Percentiles rank a stretch among this genome's conserved stretches.
Evolutionary conservation across 2,329 filamentous ascomycete species (phyloP).

Genomic region (Fusarium sacchari): DNA sequence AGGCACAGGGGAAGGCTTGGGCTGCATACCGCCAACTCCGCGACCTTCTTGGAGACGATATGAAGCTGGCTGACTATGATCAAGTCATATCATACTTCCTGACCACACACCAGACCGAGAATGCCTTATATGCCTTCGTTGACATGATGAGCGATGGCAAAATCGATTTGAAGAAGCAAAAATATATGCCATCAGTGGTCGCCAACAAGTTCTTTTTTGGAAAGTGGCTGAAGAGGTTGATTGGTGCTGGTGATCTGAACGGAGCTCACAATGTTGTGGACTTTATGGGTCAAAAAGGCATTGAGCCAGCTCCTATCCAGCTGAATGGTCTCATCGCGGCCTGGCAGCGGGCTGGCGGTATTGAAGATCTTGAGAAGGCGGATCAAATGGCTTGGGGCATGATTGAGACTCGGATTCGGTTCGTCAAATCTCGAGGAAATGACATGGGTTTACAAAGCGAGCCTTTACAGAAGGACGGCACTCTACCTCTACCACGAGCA

Average conservation of each 20-base stretch:
- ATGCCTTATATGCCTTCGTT: constrained; percentile 80
- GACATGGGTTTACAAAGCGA: not conserved
- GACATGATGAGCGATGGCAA: constrained; percentile 83
- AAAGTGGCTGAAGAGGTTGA: constrained; percentile 87
- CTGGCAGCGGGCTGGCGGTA: constrained; percentile 73
- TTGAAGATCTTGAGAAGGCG: constrained; percentile 66
- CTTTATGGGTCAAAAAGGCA: constrained; percentile 76
- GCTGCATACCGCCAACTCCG: constrained; percentile 72
- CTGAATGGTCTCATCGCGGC: constrained; percentile 85
- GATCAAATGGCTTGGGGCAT: constrained; percentile 79
- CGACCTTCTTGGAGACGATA: constrained; percentile 65
- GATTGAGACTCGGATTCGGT: constrained; percentile 74
- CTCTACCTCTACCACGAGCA: constrained; percentile 62
- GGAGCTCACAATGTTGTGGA: constrained; percentile 78
- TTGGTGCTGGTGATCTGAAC: constrained; percentile 75
- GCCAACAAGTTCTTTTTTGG: constrained; percentile 85
- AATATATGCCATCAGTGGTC: constrained; percentile 59
- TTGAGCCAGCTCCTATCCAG: constrained; percentile 77
- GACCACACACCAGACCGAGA: constrained; percentile 69
- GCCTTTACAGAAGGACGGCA: not conserved
- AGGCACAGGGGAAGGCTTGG: constrained; percentile 69
- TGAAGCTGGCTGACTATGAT: constrained; percentile 81
- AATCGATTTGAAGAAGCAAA: constrained; percentile 58
- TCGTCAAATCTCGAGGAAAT: constrained; percentile 61
- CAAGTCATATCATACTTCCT: constrained; percentile 77